Evolutionary conservation across 768 basidiomycete genomes (phyloP).

Genomic region (Trametes meyenii): DNA sequence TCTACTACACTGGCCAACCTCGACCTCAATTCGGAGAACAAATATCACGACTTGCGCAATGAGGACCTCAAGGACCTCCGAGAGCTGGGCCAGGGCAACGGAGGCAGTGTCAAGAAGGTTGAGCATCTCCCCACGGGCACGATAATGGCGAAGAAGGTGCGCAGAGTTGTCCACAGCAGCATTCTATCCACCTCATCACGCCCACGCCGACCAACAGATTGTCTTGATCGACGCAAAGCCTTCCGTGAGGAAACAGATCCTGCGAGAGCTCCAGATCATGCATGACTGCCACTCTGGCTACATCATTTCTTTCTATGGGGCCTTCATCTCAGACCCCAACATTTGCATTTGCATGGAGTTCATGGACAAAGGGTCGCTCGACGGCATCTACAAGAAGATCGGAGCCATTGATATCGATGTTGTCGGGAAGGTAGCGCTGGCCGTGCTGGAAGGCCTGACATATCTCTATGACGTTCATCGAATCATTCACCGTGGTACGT

Average conservation of each 20-base stretch:
- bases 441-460: conserved; percentile 92
- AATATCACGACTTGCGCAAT: conserved; percentile 74
- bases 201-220: conserved; percentile 53
- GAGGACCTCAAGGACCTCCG: conserved; percentile 90
- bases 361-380: conserved; percentile 92
- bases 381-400: conserved; percentile 94
- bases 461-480: conserved; percentile 97
- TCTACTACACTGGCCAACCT: conserved; percentile 84
- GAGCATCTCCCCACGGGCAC: conserved; percentile 89
- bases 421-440: conserved; percentile 91
- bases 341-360: conserved; percentile 99
- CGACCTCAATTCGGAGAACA: conserved; percentile 84
- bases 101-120: conserved; percentile 96
- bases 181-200: conserved; percentile 1
- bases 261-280: conserved; percentile 98
- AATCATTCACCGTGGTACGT: conserved; percentile 96
- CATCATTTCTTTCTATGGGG: conserved; percentile 97
- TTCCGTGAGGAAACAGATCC: conserved; percentile 93
- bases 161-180: conserved; percentile 28
- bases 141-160: conserved; percentile 97
- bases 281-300: conserved; percentile 92
- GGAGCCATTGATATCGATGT: conserved; percentile 93
- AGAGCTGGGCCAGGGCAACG: conserved; percentile 95
- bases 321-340: conserved; percentile 95
- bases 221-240: conserved; percentile 97